Conservation (phyloP, 306 rosid genomes). For the Cicer yamashitae region DNA sequence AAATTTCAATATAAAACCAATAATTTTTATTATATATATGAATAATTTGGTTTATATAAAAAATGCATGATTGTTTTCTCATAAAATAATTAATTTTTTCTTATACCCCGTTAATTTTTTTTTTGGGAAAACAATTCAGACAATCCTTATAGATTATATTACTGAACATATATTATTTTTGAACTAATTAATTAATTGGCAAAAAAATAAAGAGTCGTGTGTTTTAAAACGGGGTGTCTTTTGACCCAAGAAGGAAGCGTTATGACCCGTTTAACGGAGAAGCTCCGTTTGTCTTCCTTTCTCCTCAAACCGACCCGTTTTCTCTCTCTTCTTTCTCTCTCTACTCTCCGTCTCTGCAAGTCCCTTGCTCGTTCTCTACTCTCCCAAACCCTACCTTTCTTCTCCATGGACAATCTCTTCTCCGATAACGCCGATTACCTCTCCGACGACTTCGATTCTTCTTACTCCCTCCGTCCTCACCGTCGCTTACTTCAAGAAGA, state of each 20-base stretch:
- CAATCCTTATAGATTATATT: no score
- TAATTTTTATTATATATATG: no score
- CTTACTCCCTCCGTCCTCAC: conserved; percentile 50
- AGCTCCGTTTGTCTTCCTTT: conserved; percentile 56
- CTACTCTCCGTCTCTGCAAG: conserved; percentile 74
- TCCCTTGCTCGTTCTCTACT: conserved; percentile 57
- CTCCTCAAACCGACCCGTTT: conserved; percentile 58
- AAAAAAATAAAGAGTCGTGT: not conserved
- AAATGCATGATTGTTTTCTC: no score
- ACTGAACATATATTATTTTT: no score
- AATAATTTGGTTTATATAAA: no score
- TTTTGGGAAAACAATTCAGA: no score
- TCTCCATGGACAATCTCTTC: conserved; percentile 65
- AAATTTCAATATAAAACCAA: no score
- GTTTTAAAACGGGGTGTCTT: conserved; percentile 31
- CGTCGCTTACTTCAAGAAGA: conserved; percentile 62
- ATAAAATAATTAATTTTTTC: no score
- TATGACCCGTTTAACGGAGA: conserved; percentile 69
- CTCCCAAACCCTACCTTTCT: conserved; percentile 65
- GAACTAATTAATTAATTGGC: not conserved
- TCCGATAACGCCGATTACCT: conserved; percentile 40
- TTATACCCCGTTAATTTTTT: no score
- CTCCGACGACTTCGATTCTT: conserved; percentile 60
- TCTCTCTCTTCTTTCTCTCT: conserved; percentile 65
- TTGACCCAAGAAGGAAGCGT: conserved; percentile 39